Percentiles rank a stretch among this genome's conserved stretches.
Evolutionary conservation across 495 filamentous ascomycete genomes (phyloP).

Genomic region (Penicillium cataractarum): DNA sequence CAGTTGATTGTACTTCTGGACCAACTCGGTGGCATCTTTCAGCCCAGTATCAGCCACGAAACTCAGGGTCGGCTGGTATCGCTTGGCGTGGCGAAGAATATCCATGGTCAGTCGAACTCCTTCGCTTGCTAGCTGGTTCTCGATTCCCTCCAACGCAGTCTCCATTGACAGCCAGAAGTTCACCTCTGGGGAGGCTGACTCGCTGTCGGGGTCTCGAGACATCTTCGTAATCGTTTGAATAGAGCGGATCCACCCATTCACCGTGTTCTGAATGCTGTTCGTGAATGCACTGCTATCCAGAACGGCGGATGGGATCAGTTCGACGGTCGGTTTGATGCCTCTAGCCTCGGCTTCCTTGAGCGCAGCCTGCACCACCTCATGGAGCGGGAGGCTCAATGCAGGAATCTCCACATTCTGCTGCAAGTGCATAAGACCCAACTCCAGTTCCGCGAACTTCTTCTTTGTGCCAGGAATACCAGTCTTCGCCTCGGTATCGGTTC

Average conservation of each 20-base stretch:
- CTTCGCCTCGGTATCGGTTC: conserved; percentile 83
- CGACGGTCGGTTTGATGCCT: conserved; percentile 67
- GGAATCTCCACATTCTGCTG: conserved; percentile 99
- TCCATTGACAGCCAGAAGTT: conserved; percentile 99
- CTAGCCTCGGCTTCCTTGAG: conserved; percentile 72
- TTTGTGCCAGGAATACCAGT: conserved; percentile 95
- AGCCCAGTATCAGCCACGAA: conserved; percentile 93
- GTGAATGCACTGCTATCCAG: conserved; percentile 86
- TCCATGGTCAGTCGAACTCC: conserved; percentile 92
- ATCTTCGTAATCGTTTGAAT: conserved; percentile 97
- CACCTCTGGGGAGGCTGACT: conserved; percentile 93
- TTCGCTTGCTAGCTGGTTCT: conserved; percentile 81
- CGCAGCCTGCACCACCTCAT: conserved; percentile 82
- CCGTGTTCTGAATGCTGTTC: conserved; percentile 89
- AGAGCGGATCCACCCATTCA: conserved; percentile 97
- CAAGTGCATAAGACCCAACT: conserved; percentile 83
- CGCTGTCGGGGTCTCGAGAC: conserved; percentile 82
- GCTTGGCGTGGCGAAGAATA: conserved; percentile 90
- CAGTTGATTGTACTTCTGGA: conserved; percentile 97
- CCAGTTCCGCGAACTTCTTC: conserved; percentile 92
- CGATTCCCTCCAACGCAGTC: conserved; percentile 83
- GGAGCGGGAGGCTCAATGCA: conserved; percentile 79
- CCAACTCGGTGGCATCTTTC: conserved; percentile 90
- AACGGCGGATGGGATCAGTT: conserved; percentile 71
- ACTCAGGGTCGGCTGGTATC: conserved; percentile 94